These are phyloP conservation scores for Oryza longistaminata DNA, from an alignment of 176 grass and related monocot species.

Conservation along the genomic window DNA sequence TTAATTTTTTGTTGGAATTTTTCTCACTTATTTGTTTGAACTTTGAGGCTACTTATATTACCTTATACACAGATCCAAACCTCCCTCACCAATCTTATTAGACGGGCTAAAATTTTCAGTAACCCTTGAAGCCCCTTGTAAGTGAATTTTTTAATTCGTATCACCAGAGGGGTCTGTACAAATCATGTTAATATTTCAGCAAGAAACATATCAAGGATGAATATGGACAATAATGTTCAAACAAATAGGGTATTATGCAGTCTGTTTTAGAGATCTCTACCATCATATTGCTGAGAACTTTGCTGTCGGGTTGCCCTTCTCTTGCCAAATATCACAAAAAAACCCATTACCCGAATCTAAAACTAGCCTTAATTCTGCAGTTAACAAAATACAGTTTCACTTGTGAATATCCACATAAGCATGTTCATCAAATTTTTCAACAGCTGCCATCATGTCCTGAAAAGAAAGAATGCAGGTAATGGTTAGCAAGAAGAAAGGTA, in stretches of 20 bases:
- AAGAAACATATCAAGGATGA: slow-evolving; percentile 23
- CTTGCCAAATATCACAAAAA: slow-evolving; percentile 51
- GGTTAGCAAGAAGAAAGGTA: slow-evolving; percentile 6
- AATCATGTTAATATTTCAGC: slow-evolving; percentile 11
- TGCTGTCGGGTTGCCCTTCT: slow-evolving; percentile 31
- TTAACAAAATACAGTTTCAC: background rate
- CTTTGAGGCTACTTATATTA: slow-evolving; percentile 40
- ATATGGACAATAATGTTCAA: background rate
- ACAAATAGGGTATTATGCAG: slow-evolving; percentile 19
- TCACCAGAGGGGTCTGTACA: slow-evolving; percentile 39
- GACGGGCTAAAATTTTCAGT: slow-evolving; percentile 53
- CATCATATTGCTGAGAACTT: slow-evolving; percentile 44
- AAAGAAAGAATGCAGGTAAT: slow-evolving; percentile 28
- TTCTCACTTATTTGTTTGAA: background rate
- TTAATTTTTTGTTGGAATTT: slow-evolving; percentile 6
- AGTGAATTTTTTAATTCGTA: slow-evolving; percentile 48
- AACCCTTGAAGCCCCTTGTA: slow-evolving; percentile 61
- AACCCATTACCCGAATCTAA: slow-evolving; percentile 51
- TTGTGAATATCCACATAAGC: slow-evolving; percentile 28
- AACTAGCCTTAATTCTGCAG: background rate
- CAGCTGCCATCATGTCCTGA: slow-evolving; percentile 29
- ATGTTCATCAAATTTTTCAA: slow-evolving; percentile 22
- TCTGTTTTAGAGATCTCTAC: slow-evolving; percentile 45
- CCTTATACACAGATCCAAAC: slow-evolving; percentile 84
- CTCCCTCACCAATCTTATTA: slow-evolving; percentile 78